Conservation (phyloP, 176 grass and related monocot species). For the Oryza coarctata region DNA sequence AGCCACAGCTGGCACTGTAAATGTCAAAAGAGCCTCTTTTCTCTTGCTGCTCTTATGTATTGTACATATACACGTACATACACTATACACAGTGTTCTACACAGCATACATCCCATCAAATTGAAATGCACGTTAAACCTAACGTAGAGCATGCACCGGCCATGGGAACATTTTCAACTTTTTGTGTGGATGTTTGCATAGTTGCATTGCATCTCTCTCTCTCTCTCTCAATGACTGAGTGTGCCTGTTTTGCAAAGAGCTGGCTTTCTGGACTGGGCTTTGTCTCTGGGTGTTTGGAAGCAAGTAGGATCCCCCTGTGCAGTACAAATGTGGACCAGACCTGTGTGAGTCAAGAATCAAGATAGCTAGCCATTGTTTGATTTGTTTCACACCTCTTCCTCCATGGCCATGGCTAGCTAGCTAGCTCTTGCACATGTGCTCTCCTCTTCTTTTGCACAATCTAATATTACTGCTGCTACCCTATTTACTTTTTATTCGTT, state of each 20-base stretch:
- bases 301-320: constrained; percentile 40
- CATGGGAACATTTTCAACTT: background rate
- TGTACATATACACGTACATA: background rate
- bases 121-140: background rate
- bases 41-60: background rate
- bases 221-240: background rate
- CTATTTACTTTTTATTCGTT: background rate
- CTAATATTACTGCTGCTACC: constrained; percentile 1
- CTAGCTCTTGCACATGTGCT: background rate
- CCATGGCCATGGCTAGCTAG: background rate
- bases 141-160: background rate
- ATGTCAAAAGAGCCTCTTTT: background rate
- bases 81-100: background rate
- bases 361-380: background rate
- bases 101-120: background rate
- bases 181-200: constrained; percentile 22
- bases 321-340: constrained; percentile 24
- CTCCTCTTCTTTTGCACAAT: background rate
- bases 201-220: background rate
- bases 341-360: constrained; percentile 34
- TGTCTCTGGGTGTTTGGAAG: constrained; percentile 49
- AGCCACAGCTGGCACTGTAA: background rate
- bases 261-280: constrained; percentile 41
- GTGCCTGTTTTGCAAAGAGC: background rate
- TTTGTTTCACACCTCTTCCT: background rate